Percentiles rank a stretch among this genome's conserved stretches.
These are phyloP conservation scores for Coprinopsis marcescibilis DNA, from an alignment of 768 basidiomycete genomes.

Conservation along the genomic window DNA sequence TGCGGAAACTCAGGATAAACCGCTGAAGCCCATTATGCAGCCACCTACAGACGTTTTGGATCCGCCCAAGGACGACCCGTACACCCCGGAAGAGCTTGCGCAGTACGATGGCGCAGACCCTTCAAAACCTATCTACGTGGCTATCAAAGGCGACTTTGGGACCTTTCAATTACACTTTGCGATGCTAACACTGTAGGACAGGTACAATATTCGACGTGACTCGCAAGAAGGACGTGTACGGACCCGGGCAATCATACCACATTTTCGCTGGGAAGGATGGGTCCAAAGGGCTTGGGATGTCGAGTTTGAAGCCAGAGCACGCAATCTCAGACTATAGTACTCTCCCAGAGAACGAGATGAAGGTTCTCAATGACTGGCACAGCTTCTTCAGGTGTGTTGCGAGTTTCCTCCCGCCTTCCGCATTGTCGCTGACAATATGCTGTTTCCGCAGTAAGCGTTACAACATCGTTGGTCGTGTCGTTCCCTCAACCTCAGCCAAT, in stretches of 20 bases:
- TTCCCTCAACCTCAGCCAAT: too few relatives aligned
- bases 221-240: constrained; percentile 83
- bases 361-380: constrained; percentile 87
- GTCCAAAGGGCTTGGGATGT: constrained; percentile 83
- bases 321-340: constrained; percentile 82
- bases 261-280: constrained; percentile 95
- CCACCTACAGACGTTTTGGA: constrained; percentile 51
- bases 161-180: neutral
- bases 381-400: constrained; percentile 74
- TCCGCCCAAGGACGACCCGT: constrained; percentile 75
- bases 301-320: constrained; percentile 79
- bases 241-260: constrained; percentile 69
- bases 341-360: constrained; percentile 64
- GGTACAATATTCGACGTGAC: constrained; percentile 91
- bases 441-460: too few relatives aligned
- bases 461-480: too few relatives aligned
- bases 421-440: too few relatives aligned
- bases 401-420: too few relatives aligned
- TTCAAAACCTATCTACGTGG: constrained; percentile 75
- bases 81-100: constrained; percentile 62
- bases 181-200: constrained; percentile 20
- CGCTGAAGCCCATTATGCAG: too few relatives aligned
- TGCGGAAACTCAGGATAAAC: too few relatives aligned
- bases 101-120: constrained; percentile 65
- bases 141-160: constrained; percentile 71